A percentile compares a stretch with the other conserved stretches of the same genome.
These are phyloP conservation scores for Pseudogymnoascus sp. DNA, from an alignment of 2,329 filamentous ascomycete species.

Conservation along the genomic window DNA sequence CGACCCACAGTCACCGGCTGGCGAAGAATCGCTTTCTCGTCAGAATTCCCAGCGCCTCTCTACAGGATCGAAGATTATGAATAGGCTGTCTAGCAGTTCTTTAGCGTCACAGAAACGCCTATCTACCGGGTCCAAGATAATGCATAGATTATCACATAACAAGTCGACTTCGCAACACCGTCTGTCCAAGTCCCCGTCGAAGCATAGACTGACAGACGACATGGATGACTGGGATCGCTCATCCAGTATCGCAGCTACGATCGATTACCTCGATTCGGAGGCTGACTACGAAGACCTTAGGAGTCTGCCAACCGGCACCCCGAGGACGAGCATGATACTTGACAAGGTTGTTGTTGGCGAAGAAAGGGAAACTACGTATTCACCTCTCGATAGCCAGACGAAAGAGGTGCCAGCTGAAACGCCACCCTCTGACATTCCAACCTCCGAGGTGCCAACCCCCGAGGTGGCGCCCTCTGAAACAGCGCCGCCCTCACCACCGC, in stretches of 20 bases:
- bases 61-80: neutral
- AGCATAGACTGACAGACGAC: neutral
- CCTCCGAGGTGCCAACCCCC: neutral
- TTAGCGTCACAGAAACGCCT: slow-evolving; percentile 9
- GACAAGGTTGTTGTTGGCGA: neutral
- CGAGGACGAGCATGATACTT: slow-evolving; percentile 1
- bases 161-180: slow-evolving; percentile 22
- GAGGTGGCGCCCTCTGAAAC: slow-evolving; percentile 33
- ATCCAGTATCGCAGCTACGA: slow-evolving; percentile 49
- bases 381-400: neutral
- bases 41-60: neutral
- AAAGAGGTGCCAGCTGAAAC: neutral
- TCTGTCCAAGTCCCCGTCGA: slow-evolving; percentile 31
- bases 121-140: slow-evolving; percentile 14
- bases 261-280: slow-evolving; percentile 45
- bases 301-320: slow-evolving; percentile 4
- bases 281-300: slow-evolving; percentile 31
- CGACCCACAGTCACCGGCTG: neutral
- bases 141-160: slow-evolving; percentile 24
- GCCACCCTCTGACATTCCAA: neutral
- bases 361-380: neutral
- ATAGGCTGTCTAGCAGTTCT: neutral
- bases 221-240: slow-evolving; percentile 20
- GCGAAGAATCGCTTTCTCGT: neutral
- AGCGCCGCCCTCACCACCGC: slow-evolving; percentile 35